Base-by-base conservation (phyloP, 179 eudicot species). In the Camellia oleifera region DNA sequence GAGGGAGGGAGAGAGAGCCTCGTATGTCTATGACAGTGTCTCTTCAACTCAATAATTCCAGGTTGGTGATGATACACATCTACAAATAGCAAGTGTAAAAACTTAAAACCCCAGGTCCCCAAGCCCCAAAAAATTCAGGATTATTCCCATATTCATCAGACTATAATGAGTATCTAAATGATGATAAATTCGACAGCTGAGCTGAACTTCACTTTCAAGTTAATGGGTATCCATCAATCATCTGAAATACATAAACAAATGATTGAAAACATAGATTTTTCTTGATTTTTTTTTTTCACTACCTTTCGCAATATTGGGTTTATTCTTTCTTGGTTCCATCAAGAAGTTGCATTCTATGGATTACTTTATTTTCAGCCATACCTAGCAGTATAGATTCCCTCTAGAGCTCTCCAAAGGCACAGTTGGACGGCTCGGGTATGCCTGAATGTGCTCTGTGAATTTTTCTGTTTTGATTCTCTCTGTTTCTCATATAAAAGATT, bases 161-260 rank as follows among this genome's bases (percentile, higher is more conserved):
- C 60, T 69, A 32, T 32, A 76, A 57, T 74, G 72, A 71, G 60
- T 44, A 26, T 58, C 44, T 14, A 68, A 82, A 84, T 80, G 75
- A 80, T 87, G 81, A 68, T 81, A 83, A 81, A 56, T 80, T 84
- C 46, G 87, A 88, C 86, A 78, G 57, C 81, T 79, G 78, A 84
- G 57, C 81, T 79, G 78, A 84, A 77, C 81, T 84, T 77, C 85
- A 75, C 79, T 57, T 78, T 72, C 60, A 67, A 83, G 81, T 61
- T 85, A 89, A 84, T 83, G 88, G 90, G 92, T 71, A 87, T 85
- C 89, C 79, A 88, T 87, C 87, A 81, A 85, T 86, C 88, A 82
- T 44, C 77, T 75, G 60, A 82, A 77, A 82, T 64, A 64, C 81
- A 83, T 84, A 83, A 84, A 86, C 84, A 83, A 83, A 86, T 87